These are phyloP conservation scores for Solanum etuberosum DNA, from an alignment of 257 asterid species.

Conservation along the genomic window DNA sequence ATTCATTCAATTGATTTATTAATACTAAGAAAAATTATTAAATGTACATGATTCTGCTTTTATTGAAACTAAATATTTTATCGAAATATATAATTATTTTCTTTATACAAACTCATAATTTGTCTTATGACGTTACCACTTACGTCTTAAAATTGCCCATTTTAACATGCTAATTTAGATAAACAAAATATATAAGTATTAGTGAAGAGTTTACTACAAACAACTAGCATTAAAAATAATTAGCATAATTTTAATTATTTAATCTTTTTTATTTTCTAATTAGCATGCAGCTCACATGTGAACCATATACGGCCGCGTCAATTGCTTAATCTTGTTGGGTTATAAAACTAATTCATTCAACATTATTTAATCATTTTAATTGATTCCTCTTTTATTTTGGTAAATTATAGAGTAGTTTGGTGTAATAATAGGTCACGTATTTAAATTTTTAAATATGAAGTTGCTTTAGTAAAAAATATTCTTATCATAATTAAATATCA, in stretches of 20 bases:
- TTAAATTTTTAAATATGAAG: neutral
- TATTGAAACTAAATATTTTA: neutral
- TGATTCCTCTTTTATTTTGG: neutral
- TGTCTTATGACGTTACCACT: neutral
- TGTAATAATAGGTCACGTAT: neutral
- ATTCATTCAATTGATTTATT: neutral
- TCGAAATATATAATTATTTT: too few relatives aligned
- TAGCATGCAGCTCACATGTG: conserved; percentile 6
- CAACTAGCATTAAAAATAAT: neutral
- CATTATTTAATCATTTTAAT: neutral
- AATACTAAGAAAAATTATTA: too few relatives aligned
- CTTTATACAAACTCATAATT: neutral
- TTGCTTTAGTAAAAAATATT: neutral
- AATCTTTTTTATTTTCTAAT: neutral
- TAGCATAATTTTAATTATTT: neutral
- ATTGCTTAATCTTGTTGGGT: neutral
- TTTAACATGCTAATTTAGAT: neutral
- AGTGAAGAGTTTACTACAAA: neutral
- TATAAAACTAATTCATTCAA: neutral
- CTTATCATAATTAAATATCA: too few relatives aligned
- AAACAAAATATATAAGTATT: neutral
- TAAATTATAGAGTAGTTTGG: neutral
- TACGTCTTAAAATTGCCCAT: neutral
- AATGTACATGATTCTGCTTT: neutral
- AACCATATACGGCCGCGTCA: neutral